These are phyloP conservation scores for Cordyceps cicadae DNA, from an alignment of 2,329 filamentous ascomycete genomes.

Conservation along the genomic window DNA sequence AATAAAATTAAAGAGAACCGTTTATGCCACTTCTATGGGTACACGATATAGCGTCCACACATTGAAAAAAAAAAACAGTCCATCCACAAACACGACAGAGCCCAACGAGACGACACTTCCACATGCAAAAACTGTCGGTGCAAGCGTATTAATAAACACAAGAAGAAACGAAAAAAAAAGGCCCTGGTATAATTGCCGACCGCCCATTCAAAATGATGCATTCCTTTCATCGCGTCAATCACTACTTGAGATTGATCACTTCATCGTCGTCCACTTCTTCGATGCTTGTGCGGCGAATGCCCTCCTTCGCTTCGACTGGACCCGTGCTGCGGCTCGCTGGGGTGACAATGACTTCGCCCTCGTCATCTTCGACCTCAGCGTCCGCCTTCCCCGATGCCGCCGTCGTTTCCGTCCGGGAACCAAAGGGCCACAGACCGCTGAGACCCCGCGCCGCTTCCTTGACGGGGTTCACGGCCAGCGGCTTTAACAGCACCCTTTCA, in stretches of 20 bases:
- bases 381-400: constrained; percentile 29
- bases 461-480: constrained; percentile 45
- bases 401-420: constrained; percentile 27
- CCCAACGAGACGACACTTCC: background rate
- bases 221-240: background rate
- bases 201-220: background rate
- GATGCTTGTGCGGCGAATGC: constrained; percentile 47
- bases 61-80: background rate
- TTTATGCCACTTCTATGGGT: background rate
- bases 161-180: background rate
- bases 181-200: background rate
- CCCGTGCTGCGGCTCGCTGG: constrained; percentile 23
- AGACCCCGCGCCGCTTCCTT: constrained; percentile 34
- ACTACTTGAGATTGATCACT: constrained; percentile 22
- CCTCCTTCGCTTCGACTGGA: constrained; percentile 44
- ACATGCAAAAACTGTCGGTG: background rate
- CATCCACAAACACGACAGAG: background rate
- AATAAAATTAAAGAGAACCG: background rate
- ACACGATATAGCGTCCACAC: background rate
- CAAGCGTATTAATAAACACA: background rate
- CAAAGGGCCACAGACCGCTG: constrained; percentile 51
- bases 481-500: constrained; percentile 44
- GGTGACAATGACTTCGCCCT: constrained; percentile 17
- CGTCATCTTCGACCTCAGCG: constrained; percentile 14
- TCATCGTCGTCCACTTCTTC: constrained; percentile 49